Percentiles rank a stretch among this genome's conserved stretches.
Evolutionary conservation across 2,329 filamentous ascomycete species (phyloP).

Genomic region (Alternaria triticimaculans): DNA sequence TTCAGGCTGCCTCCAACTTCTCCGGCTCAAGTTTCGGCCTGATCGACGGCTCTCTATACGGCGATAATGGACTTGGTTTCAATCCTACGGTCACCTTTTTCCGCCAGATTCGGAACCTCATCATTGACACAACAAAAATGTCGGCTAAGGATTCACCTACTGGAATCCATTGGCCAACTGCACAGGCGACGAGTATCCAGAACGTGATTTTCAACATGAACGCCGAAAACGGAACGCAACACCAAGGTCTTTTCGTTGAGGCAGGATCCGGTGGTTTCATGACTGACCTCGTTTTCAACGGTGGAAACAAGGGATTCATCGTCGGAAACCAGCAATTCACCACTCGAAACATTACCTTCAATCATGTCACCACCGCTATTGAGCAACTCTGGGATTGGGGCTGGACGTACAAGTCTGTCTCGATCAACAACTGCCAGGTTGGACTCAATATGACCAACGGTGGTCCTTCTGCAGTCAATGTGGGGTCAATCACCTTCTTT

Average conservation of each 20-base stretch:
- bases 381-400: conserved; percentile 67
- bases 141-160: conserved; percentile 55
- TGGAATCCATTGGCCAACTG: conserved; percentile 55
- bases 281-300: conserved; percentile 54
- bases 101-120: conserved; percentile 69
- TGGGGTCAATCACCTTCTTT: conserved; percentile 64
- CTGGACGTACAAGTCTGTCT: conserved; percentile 61
- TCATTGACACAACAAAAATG: conserved; percentile 65
- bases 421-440: conserved; percentile 59
- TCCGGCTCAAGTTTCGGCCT: conserved; percentile 54
- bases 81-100: conserved; percentile 68
- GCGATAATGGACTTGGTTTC: conserved; percentile 48
- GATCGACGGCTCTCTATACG: conserved; percentile 64
- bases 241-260: conserved; percentile 55
- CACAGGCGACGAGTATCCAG: conserved; percentile 55
- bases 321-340: conserved; percentile 62
- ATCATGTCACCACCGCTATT: conserved; percentile 60
- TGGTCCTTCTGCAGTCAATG: conserved; percentile 50
- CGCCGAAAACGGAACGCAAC: conserved; percentile 52
- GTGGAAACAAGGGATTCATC: conserved; percentile 50
- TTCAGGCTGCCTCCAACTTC: conserved; percentile 63
- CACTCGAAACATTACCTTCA: conserved; percentile 62
- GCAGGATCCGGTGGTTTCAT: conserved; percentile 55
- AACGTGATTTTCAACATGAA: conserved; percentile 56
- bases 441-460: conserved; percentile 58